A percentile compares a stretch with the other conserved stretches of the same genome.
These are phyloP conservation scores for Hordeum marinum DNA, from an alignment of 176 grass and related monocot genomes.

Conservation along the genomic window DNA sequence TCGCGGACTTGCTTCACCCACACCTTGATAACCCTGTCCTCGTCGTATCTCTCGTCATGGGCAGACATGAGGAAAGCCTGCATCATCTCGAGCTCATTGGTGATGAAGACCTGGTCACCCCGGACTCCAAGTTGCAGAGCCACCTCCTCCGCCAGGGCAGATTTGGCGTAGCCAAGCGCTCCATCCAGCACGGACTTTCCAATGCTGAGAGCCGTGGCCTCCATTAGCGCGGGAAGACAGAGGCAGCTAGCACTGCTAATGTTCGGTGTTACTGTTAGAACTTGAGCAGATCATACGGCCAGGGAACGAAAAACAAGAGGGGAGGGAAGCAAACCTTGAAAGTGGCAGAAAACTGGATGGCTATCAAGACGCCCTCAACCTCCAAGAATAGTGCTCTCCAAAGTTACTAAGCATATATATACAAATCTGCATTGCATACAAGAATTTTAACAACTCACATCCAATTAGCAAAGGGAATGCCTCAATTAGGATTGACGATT, in stretches of 20 bases:
- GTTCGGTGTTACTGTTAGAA: background rate
- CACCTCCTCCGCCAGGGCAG: background rate
- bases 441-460: background rate
- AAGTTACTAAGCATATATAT: background rate
- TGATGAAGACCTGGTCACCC: conserved; percentile 14
- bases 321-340: background rate
- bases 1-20: no score
- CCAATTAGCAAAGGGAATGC: background rate
- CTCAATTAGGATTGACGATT: background rate
- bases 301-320: background rate
- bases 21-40: no score
- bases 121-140: conserved; percentile 14
- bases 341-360: background rate
- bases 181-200: conserved; percentile 8
- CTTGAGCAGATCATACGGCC: background rate
- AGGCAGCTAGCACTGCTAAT: no score
- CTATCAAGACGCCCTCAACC: background rate
- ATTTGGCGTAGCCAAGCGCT: background rate
- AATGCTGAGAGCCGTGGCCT: background rate
- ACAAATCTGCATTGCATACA: background rate
- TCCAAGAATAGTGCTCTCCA: background rate
- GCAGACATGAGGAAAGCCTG: background rate
- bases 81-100: conserved; percentile 36
- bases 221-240: background rate
- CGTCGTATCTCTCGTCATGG: no score